phyloP scores from a whole-genome alignment of 2,329 filamentous ascomycete genomes.

The Pseudogymnoascus sp. region DNA sequence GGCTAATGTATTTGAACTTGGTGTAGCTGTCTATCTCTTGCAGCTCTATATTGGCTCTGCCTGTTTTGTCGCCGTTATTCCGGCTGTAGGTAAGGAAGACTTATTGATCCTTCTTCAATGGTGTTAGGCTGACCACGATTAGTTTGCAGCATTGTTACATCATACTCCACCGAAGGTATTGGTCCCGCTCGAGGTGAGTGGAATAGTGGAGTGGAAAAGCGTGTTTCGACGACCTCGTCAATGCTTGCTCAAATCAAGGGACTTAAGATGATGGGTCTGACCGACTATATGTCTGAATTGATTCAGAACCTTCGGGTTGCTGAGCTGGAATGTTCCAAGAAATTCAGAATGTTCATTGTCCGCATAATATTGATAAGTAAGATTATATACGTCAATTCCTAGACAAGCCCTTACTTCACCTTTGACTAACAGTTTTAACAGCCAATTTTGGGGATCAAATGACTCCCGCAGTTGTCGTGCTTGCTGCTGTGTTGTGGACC shows the following conservation, averaged over 20 bases:
- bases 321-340: neutral
- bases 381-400: constrained; percentile 30
- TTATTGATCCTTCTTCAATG: neutral
- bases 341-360: neutral
- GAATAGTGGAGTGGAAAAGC: constrained; percentile 33
- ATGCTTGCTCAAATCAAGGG: constrained; percentile 37
- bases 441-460: neutral
- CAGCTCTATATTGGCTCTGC: constrained; percentile 29
- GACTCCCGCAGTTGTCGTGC: neutral
- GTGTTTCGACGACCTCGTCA: constrained; percentile 33
- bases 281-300: constrained; percentile 25
- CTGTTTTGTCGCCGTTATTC: constrained; percentile 16
- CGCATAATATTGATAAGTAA: constrained; percentile 19
- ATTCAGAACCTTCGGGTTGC: constrained; percentile 22
- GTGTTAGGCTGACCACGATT: constrained; percentile 5
- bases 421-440: constrained; percentile 12
- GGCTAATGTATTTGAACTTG: constrained; percentile 30
- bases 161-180: constrained; percentile 10
- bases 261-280: constrained; percentile 38
- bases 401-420: constrained; percentile 28
- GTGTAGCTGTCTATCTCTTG: constrained; percentile 28
- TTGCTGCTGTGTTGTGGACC: neutral
- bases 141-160: constrained; percentile 6
- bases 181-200: constrained; percentile 27
- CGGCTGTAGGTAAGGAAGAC: constrained; percentile 12